Evolutionary conservation across 192 early-diverging fungal genomes (phyloP), one percentile per base, ranked within the genome.

Genomic region (Powellomyces hirtus): DNA sequence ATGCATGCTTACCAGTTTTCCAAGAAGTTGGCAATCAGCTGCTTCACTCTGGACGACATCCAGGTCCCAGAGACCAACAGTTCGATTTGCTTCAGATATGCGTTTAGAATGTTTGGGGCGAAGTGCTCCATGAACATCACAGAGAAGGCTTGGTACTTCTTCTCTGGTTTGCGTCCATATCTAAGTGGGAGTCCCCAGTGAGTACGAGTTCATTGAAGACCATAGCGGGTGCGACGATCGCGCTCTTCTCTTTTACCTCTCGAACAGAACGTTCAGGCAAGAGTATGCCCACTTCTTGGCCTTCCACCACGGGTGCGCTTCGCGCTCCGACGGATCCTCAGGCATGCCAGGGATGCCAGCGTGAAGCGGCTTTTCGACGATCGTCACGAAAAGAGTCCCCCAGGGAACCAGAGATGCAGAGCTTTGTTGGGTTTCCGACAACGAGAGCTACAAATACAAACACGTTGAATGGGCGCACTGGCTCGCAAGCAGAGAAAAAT

Each of bases 221-320:
- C n/a, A n/a, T n/a, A n/a, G n/a, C n/a, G n/a, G n/a, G n/a, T n/a
- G n/a, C n/a, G n/a, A n/a, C n/a, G n/a, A n/a, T n/a, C n/a, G n/a
- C n/a, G n/a, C n/a, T n/a, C n/a, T n/a, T n/a, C n/a, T n/a, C n/a
- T 29, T 69, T 40, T 59, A 78, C 75, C 84, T 75, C 37, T 75
- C 66, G 62, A 96, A 94, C 10, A 93, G 84, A 22, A 86, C 87
- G 83, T 96, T 93, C 70, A 98, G 78, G 76, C 88, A 91, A 26
- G 57, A 20, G 71, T 89, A 89, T 7, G 95, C 90, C 95, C 97
- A 97, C 71, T 96, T 95, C 75, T 96, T 97, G 57, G 90, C 89
- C 80, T 95, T 94, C 90, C 90, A 94, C 81, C 86, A 92, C 22
- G 89, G 88, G 74, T 91, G 87, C 69, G 89, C 89, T 59, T 92